Conservation (phyloP, 306 rosid species). For the Castanospermum australe region DNA sequence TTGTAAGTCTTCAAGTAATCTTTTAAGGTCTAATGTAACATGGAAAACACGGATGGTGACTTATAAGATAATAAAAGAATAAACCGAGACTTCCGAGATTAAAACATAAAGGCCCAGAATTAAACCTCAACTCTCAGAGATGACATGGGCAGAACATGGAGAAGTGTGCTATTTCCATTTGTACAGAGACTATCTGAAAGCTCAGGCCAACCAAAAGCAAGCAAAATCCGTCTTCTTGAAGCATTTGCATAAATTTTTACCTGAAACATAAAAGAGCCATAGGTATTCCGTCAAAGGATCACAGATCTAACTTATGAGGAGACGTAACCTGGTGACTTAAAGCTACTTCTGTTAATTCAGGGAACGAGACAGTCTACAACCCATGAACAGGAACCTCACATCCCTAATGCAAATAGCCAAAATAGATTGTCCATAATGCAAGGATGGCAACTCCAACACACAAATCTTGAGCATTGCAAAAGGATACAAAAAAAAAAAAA, state of each 20-base stretch:
- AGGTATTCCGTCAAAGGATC: neutral
- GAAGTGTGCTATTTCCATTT: slow-evolving; percentile 45
- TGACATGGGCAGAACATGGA: slow-evolving; percentile 59
- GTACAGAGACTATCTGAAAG: slow-evolving; percentile 46
- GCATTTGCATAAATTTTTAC: slow-evolving; percentile 50
- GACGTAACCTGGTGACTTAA: neutral
- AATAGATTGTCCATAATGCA: neutral
- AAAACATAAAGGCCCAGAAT: slow-evolving; percentile 15
- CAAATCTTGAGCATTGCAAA: slow-evolving; percentile 7
- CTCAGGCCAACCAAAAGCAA: slow-evolving; percentile 47
- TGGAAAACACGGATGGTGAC: slow-evolving; percentile 12
- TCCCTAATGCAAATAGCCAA: neutral
- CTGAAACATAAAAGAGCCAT: slow-evolving; percentile 27
- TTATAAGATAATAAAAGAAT: neutral
- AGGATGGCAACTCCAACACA: neutral
- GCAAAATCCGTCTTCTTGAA: slow-evolving; percentile 53
- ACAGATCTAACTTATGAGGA: neutral
- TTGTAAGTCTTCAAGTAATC: slow-evolving; percentile 50
- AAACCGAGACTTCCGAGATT: neutral
- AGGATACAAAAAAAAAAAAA: neutral
- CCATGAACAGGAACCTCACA: slow-evolving; percentile 2
- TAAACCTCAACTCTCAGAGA: slow-evolving; percentile 51
- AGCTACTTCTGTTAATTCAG: slow-evolving; percentile 1
- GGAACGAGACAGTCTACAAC: slow-evolving; percentile 7
- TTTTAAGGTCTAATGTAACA: slow-evolving; percentile 40